phyloP scores from a whole-genome alignment of 345 rosid genomes.

The Bruguiera parviflora region DNA sequence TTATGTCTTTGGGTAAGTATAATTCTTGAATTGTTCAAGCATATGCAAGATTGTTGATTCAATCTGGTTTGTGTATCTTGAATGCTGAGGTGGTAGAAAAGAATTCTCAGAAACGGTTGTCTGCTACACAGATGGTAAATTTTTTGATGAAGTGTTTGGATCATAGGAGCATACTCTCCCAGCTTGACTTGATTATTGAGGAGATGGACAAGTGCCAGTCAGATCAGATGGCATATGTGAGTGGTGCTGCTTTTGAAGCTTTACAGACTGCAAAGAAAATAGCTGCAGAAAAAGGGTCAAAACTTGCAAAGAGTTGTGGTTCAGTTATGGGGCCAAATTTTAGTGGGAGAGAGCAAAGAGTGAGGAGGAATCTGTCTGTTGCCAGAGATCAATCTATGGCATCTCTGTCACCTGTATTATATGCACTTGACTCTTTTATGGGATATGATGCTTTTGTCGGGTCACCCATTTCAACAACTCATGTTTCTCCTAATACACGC shows the following conservation, averaged over 20 bases:
- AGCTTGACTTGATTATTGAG: conserved; percentile 59
- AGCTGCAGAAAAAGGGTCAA: conserved; percentile 43
- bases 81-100: conserved; percentile 53
- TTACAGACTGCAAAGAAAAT: conserved; percentile 71
- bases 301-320: conserved; percentile 51
- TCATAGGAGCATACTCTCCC: conserved; percentile 65
- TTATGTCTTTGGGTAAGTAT: conserved; percentile 81
- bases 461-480: conserved; percentile 55
- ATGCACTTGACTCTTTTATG: conserved; percentile 50
- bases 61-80: conserved; percentile 61
- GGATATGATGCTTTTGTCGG: conserved; percentile 51
- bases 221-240: conserved; percentile 84
- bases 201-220: conserved; percentile 86
- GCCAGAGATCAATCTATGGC: conserved; percentile 39
- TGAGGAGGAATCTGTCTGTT: conserved; percentile 29
- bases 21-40: conserved; percentile 83
- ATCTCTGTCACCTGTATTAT: conserved; percentile 76
- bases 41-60: conserved; percentile 75
- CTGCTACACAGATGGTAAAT: conserved; percentile 85
- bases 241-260: conserved; percentile 91
- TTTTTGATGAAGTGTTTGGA: conserved; percentile 85
- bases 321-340: conserved; percentile 71
- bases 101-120: conserved; percentile 73
- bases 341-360: conserved; percentile 27
- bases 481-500: conserved; percentile 29